A percentile compares a stretch with the other conserved stretches of the same genome.
These are phyloP conservation scores for Exserohilum rostratum DNA, from an alignment of 2,329 filamentous ascomycete genomes.

Conservation along the genomic window DNA sequence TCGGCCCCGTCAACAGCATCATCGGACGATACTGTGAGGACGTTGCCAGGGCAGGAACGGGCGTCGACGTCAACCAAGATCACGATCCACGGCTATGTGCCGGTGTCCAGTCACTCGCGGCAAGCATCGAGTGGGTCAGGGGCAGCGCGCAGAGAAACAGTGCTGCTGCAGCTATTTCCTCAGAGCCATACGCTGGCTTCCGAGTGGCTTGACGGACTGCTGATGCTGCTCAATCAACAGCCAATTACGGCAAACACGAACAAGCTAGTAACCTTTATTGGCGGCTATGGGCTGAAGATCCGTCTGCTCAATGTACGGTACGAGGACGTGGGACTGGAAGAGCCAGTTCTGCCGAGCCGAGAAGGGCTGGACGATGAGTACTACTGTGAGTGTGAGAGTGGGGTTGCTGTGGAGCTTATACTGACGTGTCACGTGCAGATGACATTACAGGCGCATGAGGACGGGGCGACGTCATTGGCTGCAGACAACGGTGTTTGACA, in stretches of 20 bases:
- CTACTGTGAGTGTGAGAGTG: conserved; percentile 70
- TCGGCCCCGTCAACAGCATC: conserved; percentile 57
- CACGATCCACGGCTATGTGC: conserved; percentile 78
- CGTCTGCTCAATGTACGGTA: conserved; percentile 87
- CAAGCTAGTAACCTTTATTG: conserved; percentile 83
- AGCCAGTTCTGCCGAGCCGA: conserved; percentile 77
- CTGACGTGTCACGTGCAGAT: conserved; percentile 10
- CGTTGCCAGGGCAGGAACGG: conserved; percentile 34
- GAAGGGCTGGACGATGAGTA: conserved; percentile 92
- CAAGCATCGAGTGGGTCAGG: conserved; percentile 40
- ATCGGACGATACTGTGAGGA: conserved; percentile 56
- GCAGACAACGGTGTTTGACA: conserved; percentile 1
- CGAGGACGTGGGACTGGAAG: conserved; percentile 74
- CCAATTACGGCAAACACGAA: conserved; percentile 97
- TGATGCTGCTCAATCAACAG: conserved; percentile 93
- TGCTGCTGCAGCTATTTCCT: conserved; percentile 83
- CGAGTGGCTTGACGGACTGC: conserved; percentile 93
- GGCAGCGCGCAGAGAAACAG: conserved; percentile 64
- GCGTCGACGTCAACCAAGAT: conserved; percentile 75
- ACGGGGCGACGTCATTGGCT: neutral
- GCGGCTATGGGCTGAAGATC: conserved; percentile 91
- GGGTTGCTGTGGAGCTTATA: neutral
- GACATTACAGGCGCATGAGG: conserved; percentile 15
- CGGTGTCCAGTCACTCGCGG: conserved; percentile 39
- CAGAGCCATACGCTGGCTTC: conserved; percentile 81